Percentiles rank a stretch among this genome's conserved stretches.
These are phyloP conservation scores for Blastobotrys parvus DNA, from an alignment of 805 yeast species.

Conservation along the genomic window DNA sequence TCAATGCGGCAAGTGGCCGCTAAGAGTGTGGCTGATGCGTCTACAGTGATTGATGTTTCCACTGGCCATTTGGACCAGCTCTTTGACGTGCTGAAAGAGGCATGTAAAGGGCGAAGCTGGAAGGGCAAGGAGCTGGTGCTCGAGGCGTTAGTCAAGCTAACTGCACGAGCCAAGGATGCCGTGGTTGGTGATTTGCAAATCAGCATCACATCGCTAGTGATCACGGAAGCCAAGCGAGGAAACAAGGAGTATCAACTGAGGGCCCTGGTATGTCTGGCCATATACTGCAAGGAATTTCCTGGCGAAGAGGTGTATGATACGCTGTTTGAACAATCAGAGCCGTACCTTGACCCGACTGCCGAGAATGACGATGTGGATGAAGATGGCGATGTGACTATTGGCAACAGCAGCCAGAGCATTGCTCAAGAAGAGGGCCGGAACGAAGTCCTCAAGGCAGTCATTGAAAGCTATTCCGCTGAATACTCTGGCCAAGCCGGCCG, in stretches of 20 bases:
- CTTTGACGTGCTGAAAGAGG: slow-evolving; percentile 46
- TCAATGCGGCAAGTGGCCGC: slow-evolving; percentile 64
- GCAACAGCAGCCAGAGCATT: background rate
- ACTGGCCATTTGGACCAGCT: slow-evolving; percentile 26
- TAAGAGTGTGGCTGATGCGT: slow-evolving; percentile 25
- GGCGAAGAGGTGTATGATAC: slow-evolving; percentile 27
- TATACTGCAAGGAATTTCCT: slow-evolving; percentile 37
- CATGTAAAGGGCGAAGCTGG: slow-evolving; percentile 78
- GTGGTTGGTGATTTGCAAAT: slow-evolving; percentile 26
- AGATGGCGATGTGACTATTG: slow-evolving; percentile 27
- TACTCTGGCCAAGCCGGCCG: too few relatives aligned
- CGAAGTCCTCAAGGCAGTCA: slow-evolving; percentile 11
- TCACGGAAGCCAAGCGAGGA: slow-evolving; percentile 56
- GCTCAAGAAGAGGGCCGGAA: slow-evolving; percentile 15
- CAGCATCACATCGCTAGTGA: slow-evolving; percentile 37
- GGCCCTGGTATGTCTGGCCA: slow-evolving; percentile 46
- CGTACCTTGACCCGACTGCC: slow-evolving; percentile 33
- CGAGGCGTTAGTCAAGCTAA: slow-evolving; percentile 56
- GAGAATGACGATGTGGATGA: slow-evolving; percentile 32
- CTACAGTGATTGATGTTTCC: slow-evolving; percentile 4
- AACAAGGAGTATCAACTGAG: slow-evolving; percentile 56
- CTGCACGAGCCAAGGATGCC: slow-evolving; percentile 37
- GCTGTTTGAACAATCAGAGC: slow-evolving; percentile 26
- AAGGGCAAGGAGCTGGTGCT: slow-evolving; percentile 74
- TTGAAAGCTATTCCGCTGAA: slow-evolving; percentile 16